phyloP scores from a whole-genome alignment of 2,329 filamentous ascomycete species.

The Aureobasidium melanogenum region DNA sequence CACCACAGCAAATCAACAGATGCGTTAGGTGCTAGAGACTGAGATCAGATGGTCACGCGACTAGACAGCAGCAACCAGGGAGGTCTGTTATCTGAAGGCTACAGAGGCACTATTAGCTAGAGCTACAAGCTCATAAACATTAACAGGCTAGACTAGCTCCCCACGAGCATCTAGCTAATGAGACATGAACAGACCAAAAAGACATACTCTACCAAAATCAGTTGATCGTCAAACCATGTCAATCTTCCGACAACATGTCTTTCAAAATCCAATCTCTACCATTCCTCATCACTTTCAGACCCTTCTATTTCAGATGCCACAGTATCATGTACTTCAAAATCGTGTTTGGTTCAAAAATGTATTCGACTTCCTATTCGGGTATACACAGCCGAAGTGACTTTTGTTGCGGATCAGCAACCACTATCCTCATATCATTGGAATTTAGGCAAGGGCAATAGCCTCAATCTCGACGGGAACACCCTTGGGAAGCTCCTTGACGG shows the following conservation, averaged over 20 bases:
- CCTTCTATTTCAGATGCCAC: background rate
- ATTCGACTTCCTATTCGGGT: conserved; percentile 7
- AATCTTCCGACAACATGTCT: background rate
- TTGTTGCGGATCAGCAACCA: background rate
- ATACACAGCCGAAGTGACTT: background rate
- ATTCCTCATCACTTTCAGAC: background rate
- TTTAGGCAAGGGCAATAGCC: conserved; percentile 57
- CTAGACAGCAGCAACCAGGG: background rate
- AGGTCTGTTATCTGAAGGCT: too few species aligned
- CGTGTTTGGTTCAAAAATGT: background rate
- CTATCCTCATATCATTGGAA: too few species aligned
- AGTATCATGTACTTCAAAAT: background rate
- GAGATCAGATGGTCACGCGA: background rate
- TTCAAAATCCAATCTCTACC: background rate
- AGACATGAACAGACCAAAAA: background rate
- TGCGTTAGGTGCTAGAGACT: background rate
- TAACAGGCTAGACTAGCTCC: background rate
- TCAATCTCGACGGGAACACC: conserved; percentile 85
- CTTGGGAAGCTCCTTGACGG: conserved; percentile 81
- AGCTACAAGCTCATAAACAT: too few species aligned
- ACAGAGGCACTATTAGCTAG: background rate
- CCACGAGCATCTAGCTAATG: background rate
- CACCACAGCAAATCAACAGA: background rate
- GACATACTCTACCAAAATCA: background rate
- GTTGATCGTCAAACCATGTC: background rate